These are phyloP conservation scores for Starmerella bombicola DNA, from an alignment of 805 yeast species.

Conservation along the genomic window DNA sequence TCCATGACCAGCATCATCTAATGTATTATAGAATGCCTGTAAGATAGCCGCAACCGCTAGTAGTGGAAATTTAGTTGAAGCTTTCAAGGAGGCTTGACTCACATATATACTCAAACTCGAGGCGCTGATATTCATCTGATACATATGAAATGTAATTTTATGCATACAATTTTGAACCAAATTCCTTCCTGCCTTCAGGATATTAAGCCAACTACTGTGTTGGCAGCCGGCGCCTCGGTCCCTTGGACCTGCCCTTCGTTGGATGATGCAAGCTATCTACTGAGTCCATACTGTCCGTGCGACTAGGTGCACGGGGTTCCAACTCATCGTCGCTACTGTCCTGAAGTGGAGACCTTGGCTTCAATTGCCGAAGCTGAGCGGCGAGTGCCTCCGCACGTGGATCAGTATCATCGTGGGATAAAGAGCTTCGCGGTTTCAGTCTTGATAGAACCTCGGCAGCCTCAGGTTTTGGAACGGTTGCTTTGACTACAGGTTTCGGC, in stretches of 20 bases:
- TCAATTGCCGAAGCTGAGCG: slow-evolving; percentile 14
- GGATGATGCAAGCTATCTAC: slow-evolving; percentile 17
- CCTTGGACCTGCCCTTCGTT: slow-evolving; percentile 17
- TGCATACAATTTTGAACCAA: neutral
- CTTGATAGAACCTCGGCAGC: slow-evolving; percentile 8
- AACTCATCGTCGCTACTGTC: slow-evolving; percentile 5
- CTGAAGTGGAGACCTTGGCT: slow-evolving; percentile 13
- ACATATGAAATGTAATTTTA: neutral
- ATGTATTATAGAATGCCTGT: no score
- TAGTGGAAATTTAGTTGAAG: no score
- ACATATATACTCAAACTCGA: no score
- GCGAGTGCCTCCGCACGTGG: slow-evolving; percentile 12
- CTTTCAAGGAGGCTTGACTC: no score
- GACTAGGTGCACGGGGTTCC: slow-evolving; percentile 1
- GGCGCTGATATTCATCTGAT: no score
- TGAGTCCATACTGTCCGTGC: slow-evolving; percentile 6
- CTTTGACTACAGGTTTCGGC: slow-evolving; percentile 6
- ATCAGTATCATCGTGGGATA: slow-evolving; percentile 6
- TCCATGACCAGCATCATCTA: no score
- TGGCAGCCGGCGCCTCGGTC: slow-evolving; percentile 20
- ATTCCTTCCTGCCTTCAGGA: no score
- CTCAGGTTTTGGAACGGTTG: slow-evolving; percentile 1
- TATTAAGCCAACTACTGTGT: slow-evolving; percentile 2
- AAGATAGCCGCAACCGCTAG: no score
- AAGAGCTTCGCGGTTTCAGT: slow-evolving; percentile 14